Evolutionary conservation across 2,329 filamentous ascomycete species (phyloP), one percentile per base, ranked within the genome.

Genomic region (Lasiodiplodia sp.): DNA sequence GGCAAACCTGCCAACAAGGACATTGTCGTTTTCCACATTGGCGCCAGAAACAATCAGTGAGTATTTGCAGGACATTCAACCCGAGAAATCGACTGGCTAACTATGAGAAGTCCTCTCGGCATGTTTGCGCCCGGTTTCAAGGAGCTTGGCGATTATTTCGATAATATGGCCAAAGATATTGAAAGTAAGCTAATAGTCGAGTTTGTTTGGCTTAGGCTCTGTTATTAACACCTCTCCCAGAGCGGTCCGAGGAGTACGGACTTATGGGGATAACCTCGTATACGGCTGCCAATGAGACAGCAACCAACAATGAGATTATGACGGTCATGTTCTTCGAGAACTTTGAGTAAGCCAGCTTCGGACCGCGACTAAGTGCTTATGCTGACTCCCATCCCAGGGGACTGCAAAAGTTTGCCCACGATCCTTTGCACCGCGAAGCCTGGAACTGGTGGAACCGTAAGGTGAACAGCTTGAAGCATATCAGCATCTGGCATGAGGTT

Each of bases 401-500:
- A 16, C 73, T 89, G 18, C 82, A 88, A 73, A 76, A 75, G 18
- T 89, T 86, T 70, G 86, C 87, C 1, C 83, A 87, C 64, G 80
- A 80, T 56, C 73, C 78, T 7, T 67, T 83, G 10, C 87, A 89
- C 72, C 80, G 82, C 14, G 74, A 80, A 47, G 82, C 76, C 0
- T 86, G 85, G 86, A 80, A 84, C 57, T 87, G 83, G 82, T 86
- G 82, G 75, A 79, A 81, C 66, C 75, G 73, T 63, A 37, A 65
- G 12, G 25, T 68, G 12, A 78, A 78, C 55, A 72, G 80, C 31
- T 70, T 77, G 51, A 71, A 73, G 31, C 79, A 86, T 70, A 72
- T 88, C 28, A 81, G 81, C 5, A 84, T 88, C 71, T 88, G 80
- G 69, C 87, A 89, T 73, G 87, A 89, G 80, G 81, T 83, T 0